Percentiles rank a stretch among this genome's conserved stretches.
Conservation (phyloP, 768 basidiomycete species). For the Sarcodon sp. region DNA sequence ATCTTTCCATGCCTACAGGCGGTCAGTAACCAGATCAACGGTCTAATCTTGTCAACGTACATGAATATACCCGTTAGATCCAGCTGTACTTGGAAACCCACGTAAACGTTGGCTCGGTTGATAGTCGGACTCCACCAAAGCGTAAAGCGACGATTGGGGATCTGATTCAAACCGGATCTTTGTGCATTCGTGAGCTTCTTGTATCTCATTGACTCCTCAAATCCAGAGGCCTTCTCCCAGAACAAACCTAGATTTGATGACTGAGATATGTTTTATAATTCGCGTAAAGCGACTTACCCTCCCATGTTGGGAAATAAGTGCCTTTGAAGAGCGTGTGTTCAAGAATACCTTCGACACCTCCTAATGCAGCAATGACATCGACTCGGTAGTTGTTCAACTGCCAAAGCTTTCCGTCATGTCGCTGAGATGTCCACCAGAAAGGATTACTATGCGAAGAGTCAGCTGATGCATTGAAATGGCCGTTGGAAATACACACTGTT, state of each 20-base stretch:
- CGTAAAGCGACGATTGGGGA: slow-evolving; percentile 98
- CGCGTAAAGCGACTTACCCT: slow-evolving; percentile 33
- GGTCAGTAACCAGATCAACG: slow-evolving; percentile 4
- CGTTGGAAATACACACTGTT: slow-evolving; percentile 45
- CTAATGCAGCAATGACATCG: slow-evolving; percentile 95
- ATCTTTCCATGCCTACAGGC: slow-evolving; percentile 85
- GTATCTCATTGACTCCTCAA: slow-evolving; percentile 93
- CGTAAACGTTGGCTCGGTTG: slow-evolving; percentile 98
- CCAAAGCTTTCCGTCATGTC: slow-evolving; percentile 95
- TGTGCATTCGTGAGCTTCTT: slow-evolving; percentile 98
- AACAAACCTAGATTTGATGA: slow-evolving; percentile 49
- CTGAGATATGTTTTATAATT: slow-evolving; percentile 1
- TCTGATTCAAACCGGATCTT: slow-evolving; percentile 93
- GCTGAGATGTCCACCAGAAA: slow-evolving; percentile 99
- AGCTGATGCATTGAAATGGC: slow-evolving; percentile 1
- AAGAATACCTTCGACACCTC: slow-evolving; percentile 92
- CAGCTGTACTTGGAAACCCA: slow-evolving; percentile 99
- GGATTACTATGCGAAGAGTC: slow-evolving; percentile 51
- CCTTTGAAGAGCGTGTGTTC: slow-evolving; percentile 98
- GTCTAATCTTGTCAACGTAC: slow-evolving; percentile 20
- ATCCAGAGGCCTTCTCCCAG: slow-evolving; percentile 98
- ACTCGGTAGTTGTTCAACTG: slow-evolving; percentile 97
- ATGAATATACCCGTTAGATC: slow-evolving; percentile 97
- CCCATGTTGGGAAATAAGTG: slow-evolving; percentile 97
- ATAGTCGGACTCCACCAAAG: slow-evolving; percentile 99